A percentile compares a stretch with the other conserved stretches of the same genome.
Evolutionary conservation across 2,329 filamentous ascomycete species (phyloP).

Genomic region (Pseudogymnoascus pannorum): DNA sequence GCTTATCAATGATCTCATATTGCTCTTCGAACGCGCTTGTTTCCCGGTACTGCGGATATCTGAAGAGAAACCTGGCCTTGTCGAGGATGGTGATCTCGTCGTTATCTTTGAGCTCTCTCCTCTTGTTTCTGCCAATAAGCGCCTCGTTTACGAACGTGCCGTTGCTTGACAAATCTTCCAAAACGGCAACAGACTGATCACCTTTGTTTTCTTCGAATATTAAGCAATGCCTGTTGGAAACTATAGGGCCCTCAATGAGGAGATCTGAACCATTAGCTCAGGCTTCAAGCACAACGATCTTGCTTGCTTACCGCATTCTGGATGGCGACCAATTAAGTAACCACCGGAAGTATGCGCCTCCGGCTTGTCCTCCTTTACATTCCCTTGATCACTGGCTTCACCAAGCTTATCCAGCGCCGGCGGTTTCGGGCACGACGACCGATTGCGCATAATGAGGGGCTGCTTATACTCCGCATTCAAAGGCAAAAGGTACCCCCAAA

Average conservation of each 20-base stretch:
- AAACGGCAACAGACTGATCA: conserved; percentile 57
- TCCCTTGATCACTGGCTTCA: conserved; percentile 32
- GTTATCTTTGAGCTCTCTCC: conserved; percentile 77
- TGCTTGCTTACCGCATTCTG: conserved; percentile 71
- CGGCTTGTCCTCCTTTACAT: conserved; percentile 46
- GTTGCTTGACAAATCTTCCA: conserved; percentile 93
- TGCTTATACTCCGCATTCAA: conserved; percentile 64
- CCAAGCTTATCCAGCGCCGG: conserved; percentile 36
- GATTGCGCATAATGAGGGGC: conserved; percentile 66
- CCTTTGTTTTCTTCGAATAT: conserved; percentile 56
- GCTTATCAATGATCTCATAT: conserved; percentile 74
- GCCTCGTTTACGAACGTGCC: conserved; percentile 94
- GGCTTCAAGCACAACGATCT: conserved; percentile 15
- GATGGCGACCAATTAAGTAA: conserved; percentile 86
- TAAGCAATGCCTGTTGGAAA: conserved; percentile 80
- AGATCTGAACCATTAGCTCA: conserved; percentile 46
- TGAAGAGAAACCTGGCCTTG: conserved; percentile 81
- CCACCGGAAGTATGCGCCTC: conserved; percentile 63
- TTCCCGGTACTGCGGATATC: conserved; percentile 70
- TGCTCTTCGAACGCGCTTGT: conserved; percentile 78
- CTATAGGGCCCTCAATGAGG: conserved; percentile 65
- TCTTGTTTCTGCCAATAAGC: conserved; percentile 83
- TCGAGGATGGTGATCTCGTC: conserved; percentile 87
- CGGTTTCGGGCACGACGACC: conserved; percentile 60
- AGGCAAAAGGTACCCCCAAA: conserved; percentile 93